Percentiles rank a stretch among this genome's conserved stretches.
Evolutionary conservation across 2,329 filamentous ascomycete species (phyloP).

Genomic region (Apiospora arundinis): DNA sequence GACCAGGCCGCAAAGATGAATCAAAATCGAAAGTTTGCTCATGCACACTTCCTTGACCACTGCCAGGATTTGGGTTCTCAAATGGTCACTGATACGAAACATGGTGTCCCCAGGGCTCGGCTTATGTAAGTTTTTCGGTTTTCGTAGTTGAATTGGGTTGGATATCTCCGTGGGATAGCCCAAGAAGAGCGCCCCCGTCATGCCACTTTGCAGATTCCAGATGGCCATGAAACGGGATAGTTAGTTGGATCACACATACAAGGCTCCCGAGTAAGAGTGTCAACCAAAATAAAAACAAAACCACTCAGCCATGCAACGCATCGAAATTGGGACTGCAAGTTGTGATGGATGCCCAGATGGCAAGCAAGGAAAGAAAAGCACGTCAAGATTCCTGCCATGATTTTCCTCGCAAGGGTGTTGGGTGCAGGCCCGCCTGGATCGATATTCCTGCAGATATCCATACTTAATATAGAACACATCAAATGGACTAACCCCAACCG

Average conservation of each 20-base stretch:
- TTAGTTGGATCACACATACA: background rate
- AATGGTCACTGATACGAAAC: background rate
- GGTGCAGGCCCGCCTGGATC: conserved; percentile 11
- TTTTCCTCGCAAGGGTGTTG: background rate
- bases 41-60: background rate
- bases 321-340: background rate
- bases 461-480: conserved; percentile 15
- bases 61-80: background rate
- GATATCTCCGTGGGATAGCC: too few species aligned
- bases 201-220: background rate
- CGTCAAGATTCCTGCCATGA: background rate
- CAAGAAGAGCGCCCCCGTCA: background rate
- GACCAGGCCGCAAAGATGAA: background rate
- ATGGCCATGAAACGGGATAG: background rate
- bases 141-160: background rate
- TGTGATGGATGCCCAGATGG: background rate
- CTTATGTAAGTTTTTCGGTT: conserved; percentile 2
- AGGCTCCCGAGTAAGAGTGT: background rate
- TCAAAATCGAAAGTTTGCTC: conserved; percentile 9
- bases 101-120: background rate
- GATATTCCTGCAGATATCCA: conserved; percentile 16
- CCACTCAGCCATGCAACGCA: background rate
- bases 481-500: background rate
- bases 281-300: too few species aligned
- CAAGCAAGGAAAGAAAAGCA: background rate